A percentile compares a stretch with the other conserved stretches of the same genome.
Evolutionary conservation across 1,284 basidiomycete genomes (phyloP).

Genomic region (Sanghuangporus sanghuang): DNA sequence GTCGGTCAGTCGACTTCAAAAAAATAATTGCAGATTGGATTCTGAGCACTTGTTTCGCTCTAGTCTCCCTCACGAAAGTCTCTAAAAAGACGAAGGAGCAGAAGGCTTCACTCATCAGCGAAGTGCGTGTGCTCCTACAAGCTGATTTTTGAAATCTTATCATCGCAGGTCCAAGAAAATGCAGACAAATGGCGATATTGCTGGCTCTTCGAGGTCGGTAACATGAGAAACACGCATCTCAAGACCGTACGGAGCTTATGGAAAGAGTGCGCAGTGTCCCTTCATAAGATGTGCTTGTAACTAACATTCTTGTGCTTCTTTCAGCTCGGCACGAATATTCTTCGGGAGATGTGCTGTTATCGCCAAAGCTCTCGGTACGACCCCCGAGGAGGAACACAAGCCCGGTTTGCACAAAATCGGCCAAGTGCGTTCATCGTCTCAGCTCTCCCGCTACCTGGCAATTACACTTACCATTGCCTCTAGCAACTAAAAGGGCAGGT

Average conservation of each 20-base stretch:
- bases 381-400: constrained; percentile 83
- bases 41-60: constrained; percentile 4
- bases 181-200: constrained; percentile 88
- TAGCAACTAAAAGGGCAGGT: constrained; percentile 92
- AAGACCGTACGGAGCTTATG: constrained; percentile 92
- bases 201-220: constrained; percentile 92
- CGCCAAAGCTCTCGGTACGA: constrained; percentile 92
- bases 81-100: constrained; percentile 77
- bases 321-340: constrained; percentile 84
- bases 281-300: neutral
- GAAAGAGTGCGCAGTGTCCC: constrained; percentile 68
- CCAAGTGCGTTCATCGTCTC: constrained; percentile 46
- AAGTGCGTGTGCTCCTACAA: constrained; percentile 48
- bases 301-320: constrained; percentile 5
- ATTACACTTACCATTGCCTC: neutral
- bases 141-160: constrained; percentile 2
- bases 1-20: constrained; percentile 47
- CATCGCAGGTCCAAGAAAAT: constrained; percentile 62
- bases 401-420: constrained; percentile 78
- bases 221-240: constrained; percentile 92
- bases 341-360: constrained; percentile 92
- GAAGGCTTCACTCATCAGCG: constrained; percentile 79
- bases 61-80: constrained; percentile 77
- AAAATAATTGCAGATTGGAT: constrained; percentile 6
- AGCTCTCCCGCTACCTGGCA: neutral